These are phyloP conservation scores for Penicillium sp. DNA, from an alignment of 2,329 filamentous ascomycete species.

Conservation along the genomic window DNA sequence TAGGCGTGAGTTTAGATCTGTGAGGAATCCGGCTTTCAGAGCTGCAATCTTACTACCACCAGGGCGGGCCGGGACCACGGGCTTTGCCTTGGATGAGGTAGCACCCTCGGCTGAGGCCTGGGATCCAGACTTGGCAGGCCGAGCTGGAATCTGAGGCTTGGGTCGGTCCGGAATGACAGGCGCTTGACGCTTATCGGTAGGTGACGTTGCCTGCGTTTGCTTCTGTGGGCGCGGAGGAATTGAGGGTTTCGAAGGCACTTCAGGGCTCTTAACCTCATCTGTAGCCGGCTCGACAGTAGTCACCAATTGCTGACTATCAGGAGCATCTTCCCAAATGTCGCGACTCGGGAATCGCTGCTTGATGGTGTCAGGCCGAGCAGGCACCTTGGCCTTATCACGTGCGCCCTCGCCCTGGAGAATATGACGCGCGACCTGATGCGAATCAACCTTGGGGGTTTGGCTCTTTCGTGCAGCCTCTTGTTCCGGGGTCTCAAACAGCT, in stretches of 20 bases:
- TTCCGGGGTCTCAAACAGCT: slow-evolving; percentile 47
- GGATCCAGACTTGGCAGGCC: slow-evolving; percentile 58
- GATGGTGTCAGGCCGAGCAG: slow-evolving; percentile 52
- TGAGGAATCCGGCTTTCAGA: slow-evolving; percentile 88
- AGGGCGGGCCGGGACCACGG: slow-evolving; percentile 76
- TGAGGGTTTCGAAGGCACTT: slow-evolving; percentile 35
- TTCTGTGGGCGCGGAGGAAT: slow-evolving; percentile 39
- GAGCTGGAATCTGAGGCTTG: slow-evolving; percentile 67
- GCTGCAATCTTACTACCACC: slow-evolving; percentile 85
- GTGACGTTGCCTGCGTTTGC: slow-evolving; percentile 41
- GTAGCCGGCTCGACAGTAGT: slow-evolving; percentile 63
- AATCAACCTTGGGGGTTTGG: slow-evolving; percentile 42
- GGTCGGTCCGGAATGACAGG: slow-evolving; percentile 59
- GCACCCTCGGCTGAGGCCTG: slow-evolving; percentile 32
- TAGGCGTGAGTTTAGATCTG: slow-evolving; percentile 85
- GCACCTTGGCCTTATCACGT: slow-evolving; percentile 24
- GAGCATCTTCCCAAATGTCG: slow-evolving; percentile 93
- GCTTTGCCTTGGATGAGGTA: slow-evolving; percentile 68
- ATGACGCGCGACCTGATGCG: slow-evolving; percentile 37
- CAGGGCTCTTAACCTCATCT: slow-evolving; percentile 49
- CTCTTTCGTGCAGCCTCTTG: slow-evolving; percentile 51
- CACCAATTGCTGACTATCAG: slow-evolving; percentile 77
- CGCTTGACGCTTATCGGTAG: slow-evolving; percentile 53
- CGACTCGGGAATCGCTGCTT: slow-evolving; percentile 82
- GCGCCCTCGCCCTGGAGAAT: slow-evolving; percentile 33